These are phyloP conservation scores for Geum urbanum DNA, from an alignment of 306 rosid species.

Conservation along the genomic window DNA sequence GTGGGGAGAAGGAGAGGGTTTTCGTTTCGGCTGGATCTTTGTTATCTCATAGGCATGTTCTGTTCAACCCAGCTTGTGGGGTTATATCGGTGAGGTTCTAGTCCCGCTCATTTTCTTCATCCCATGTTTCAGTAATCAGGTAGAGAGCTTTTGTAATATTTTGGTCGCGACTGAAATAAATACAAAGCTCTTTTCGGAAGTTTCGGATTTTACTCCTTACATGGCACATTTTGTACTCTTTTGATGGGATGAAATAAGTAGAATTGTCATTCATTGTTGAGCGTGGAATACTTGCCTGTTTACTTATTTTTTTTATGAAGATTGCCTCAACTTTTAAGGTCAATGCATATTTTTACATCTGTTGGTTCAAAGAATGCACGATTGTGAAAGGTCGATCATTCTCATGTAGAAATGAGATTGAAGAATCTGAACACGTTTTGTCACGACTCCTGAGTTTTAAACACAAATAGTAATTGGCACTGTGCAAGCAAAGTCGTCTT, in stretches of 20 bases:
- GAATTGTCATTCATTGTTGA: not conserved
- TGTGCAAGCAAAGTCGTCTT: no score
- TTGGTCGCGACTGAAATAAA: constrained; percentile 45
- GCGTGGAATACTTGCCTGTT: not conserved
- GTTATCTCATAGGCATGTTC: constrained; percentile 41
- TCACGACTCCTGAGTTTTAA: no score
- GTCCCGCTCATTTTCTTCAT: constrained; percentile 32
- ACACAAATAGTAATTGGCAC: no score
- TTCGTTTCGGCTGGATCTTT: constrained; percentile 32
- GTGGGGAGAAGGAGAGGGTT: constrained; percentile 44
- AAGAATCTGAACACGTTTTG: no score
- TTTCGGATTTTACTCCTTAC: not conserved
- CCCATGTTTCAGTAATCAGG: constrained; percentile 26
- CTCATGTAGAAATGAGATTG: not conserved
- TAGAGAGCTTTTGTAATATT: constrained; percentile 43
- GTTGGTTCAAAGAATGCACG: not conserved
- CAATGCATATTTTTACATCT: not conserved
- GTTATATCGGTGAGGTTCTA: constrained; percentile 22
- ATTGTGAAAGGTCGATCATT: not conserved
- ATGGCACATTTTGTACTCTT: not conserved
- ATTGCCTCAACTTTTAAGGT: not conserved
- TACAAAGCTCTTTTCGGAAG: constrained; percentile 32
- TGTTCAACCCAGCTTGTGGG: constrained; percentile 41
- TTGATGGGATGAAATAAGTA: not conserved
- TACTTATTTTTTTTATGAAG: not conserved